Percentiles rank a stretch among this genome's conserved stretches.
Conservation (phyloP, 2,329 filamentous ascomycete genomes). For the Microcera coccophila region DNA sequence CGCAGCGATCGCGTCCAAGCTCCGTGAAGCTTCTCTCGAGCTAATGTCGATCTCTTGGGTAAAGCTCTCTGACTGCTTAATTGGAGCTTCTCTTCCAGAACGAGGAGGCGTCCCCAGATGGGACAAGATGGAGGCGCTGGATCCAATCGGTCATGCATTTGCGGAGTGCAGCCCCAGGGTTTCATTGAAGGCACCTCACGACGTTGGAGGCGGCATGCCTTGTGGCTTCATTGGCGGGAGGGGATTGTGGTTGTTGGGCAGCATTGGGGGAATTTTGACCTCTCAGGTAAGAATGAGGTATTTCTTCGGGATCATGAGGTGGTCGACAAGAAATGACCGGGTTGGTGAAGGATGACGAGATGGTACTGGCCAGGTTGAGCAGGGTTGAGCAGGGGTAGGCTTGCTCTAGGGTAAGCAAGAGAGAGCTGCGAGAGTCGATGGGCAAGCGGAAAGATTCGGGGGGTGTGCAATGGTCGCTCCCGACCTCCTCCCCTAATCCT, state of each 20-base stretch:
- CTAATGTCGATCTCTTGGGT: neutral
- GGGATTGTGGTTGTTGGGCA: neutral
- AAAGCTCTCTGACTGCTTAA: too few species aligned
- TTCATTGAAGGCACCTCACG: conserved; percentile 10
- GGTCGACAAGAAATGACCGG: neutral
- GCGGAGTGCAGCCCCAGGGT: conserved; percentile 21
- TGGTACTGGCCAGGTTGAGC: neutral
- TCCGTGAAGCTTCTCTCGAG: neutral
- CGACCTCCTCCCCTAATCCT: too few species aligned
- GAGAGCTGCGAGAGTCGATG: too few species aligned
- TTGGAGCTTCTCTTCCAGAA: too few species aligned
- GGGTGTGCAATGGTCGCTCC: too few species aligned
- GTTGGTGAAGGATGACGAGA: neutral
- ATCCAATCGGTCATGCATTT: conserved; percentile 25
- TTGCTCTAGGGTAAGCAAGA: neutral
- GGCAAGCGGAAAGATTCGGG: too few species aligned
- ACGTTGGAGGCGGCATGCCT: neutral
- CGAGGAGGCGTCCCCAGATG: conserved; percentile 11
- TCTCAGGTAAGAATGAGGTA: neutral
- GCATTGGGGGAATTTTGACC: neutral
- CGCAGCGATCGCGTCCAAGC: neutral
- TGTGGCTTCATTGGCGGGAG: neutral
- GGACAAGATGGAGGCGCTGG: conserved; percentile 16
- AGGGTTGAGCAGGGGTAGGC: neutral
- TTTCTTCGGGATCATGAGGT: too few species aligned